Percentiles rank a stretch among this genome's conserved stretches.
Evolutionary conservation across 139 green algal species (phyloP).

Genomic region (Nannochloris sp.): DNA sequence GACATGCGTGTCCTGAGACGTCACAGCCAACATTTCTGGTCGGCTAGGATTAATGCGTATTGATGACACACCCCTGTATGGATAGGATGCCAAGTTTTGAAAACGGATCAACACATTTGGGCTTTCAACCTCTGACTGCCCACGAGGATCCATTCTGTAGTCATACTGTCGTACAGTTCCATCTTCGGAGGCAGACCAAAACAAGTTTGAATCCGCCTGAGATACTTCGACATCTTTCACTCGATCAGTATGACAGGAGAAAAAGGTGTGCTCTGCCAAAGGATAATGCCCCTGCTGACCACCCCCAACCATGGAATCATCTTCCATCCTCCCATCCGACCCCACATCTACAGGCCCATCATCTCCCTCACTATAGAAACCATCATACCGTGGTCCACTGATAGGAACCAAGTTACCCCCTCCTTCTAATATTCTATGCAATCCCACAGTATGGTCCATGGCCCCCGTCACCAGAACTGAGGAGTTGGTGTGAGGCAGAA

Average conservation of each 20-base stretch:
- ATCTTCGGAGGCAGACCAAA: constrained; percentile 80
- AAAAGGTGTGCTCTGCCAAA: neutral
- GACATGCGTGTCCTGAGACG: constrained; percentile 50
- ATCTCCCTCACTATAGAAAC: too few species aligned
- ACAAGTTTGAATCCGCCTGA: constrained; percentile 62
- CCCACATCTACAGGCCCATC: too few species aligned
- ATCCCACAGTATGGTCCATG: constrained; percentile 70
- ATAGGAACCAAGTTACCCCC: neutral
- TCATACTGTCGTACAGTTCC: constrained; percentile 73
- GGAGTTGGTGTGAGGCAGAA: constrained; percentile 61
- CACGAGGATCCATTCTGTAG: constrained; percentile 25
- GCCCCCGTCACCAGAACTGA: constrained; percentile 44
- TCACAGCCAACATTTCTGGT: constrained; percentile 64
- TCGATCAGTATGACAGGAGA: constrained; percentile 48
- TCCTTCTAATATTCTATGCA: constrained; percentile 42
- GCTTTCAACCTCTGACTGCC: neutral
- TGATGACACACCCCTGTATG: neutral
- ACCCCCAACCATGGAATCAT: neutral
- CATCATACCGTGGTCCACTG: neutral
- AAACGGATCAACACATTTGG: neutral
- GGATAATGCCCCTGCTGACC: neutral
- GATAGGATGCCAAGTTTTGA: neutral
- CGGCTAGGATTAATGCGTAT: constrained; percentile 59
- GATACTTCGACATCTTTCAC: constrained; percentile 77
- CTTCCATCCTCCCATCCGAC: neutral